Conservation (phyloP, 768 basidiomycete species). For the Boletus rubroflammeus region DNA sequence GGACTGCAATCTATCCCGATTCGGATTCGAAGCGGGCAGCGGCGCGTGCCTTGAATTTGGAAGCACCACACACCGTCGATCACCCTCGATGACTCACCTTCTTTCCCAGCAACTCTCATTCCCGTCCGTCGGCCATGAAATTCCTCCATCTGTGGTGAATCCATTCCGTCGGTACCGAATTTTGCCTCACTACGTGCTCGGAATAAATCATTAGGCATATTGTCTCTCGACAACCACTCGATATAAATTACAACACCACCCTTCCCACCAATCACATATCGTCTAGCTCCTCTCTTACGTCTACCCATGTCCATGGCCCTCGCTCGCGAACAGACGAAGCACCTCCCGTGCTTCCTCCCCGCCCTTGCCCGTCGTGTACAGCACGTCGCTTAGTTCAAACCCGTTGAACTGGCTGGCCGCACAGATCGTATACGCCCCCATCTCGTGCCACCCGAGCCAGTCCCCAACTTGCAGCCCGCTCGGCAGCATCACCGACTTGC, state of each 20-base stretch:
- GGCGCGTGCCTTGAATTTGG: constrained; percentile 26
- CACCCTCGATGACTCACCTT: constrained; percentile 25
- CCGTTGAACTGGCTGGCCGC: constrained; percentile 97
- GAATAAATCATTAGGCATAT: constrained; percentile 14
- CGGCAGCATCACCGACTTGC: constrained; percentile 58
- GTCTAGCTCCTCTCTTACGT: background rate
- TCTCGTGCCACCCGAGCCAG: constrained; percentile 96
- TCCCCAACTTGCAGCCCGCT: constrained; percentile 81
- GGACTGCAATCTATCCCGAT: constrained; percentile 19
- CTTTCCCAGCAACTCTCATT: background rate
- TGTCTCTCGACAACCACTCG: constrained; percentile 1
- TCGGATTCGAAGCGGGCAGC: constrained; percentile 15
- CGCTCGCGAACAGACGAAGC: constrained; percentile 47
- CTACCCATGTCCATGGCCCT: constrained; percentile 36
- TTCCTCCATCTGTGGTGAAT: background rate
- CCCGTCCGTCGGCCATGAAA: constrained; percentile 16
- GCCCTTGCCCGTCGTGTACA: constrained; percentile 68
- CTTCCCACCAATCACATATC: background rate
- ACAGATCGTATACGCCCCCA: constrained; percentile 99
- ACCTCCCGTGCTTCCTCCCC: constrained; percentile 51
- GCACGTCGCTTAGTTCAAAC: constrained; percentile 74
- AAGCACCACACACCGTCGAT: constrained; percentile 27
- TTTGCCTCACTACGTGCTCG: background rate
- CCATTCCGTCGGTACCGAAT: constrained; percentile 10
- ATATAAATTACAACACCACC: constrained; percentile 13